Evolutionary conservation across 257 asterid genomes (phyloP).

Genomic region (Plantago elongata): DNA sequence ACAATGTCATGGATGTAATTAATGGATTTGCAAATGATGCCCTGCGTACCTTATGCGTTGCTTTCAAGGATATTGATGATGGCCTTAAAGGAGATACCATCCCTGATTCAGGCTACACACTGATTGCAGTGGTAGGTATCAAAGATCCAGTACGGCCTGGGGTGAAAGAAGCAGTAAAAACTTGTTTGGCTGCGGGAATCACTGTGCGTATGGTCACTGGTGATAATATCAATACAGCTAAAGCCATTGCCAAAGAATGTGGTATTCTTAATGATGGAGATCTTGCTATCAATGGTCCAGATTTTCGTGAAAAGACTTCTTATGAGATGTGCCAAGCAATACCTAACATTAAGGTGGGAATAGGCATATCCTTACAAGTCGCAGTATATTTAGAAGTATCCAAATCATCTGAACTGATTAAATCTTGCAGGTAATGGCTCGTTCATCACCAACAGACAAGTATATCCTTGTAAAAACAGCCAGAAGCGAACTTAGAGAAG

Average conservation of each 20-base stretch:
- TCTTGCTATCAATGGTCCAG: slow-evolving; percentile 85
- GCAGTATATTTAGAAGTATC: background rate
- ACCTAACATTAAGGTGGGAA: slow-evolving; percentile 74
- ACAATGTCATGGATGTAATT: slow-evolving; percentile 41
- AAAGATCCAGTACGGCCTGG: slow-evolving; percentile 97
- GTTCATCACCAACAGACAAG: slow-evolving; percentile 95
- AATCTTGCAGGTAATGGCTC: slow-evolving; percentile 78
- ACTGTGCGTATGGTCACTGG: slow-evolving; percentile 94
- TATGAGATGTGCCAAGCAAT: slow-evolving; percentile 64
- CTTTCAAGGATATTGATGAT: slow-evolving; percentile 62
- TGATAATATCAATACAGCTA: slow-evolving; percentile 90
- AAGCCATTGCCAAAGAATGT: slow-evolving; percentile 94
- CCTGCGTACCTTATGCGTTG: slow-evolving; percentile 86
- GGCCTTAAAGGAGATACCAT: slow-evolving; percentile 36
- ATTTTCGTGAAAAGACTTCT: slow-evolving; percentile 53
- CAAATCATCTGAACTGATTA: slow-evolving; percentile 12
- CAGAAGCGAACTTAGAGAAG: slow-evolving; percentile 63
- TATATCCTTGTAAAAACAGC: slow-evolving; percentile 71
- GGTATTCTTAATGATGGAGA: slow-evolving; percentile 63
- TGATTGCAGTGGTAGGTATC: slow-evolving; percentile 81
- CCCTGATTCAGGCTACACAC: slow-evolving; percentile 71
- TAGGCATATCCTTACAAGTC: background rate
- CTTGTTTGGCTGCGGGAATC: slow-evolving; percentile 86
- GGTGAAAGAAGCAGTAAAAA: slow-evolving; percentile 80
- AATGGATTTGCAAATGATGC: slow-evolving; percentile 73